Base-by-base conservation (phyloP, 176 grass and related monocot species). In the Dendrocalamus sinicus region DNA sequence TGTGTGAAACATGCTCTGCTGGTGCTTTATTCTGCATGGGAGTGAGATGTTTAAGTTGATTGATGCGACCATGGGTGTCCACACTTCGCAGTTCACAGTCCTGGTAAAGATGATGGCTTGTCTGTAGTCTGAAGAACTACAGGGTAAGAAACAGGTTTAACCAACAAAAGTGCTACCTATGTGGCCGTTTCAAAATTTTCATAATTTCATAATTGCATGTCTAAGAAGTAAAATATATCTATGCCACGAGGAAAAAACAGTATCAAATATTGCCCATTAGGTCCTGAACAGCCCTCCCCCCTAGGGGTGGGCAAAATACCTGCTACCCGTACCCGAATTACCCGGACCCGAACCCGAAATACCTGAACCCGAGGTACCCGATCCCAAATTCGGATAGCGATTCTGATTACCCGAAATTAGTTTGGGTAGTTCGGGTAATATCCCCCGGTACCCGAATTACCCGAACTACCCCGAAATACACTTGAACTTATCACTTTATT, bases 11-110 rank as follows among this genome's bases (percentile, higher is more conserved):
- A 52, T 35, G 65, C 20, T 81, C 65, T 69, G 32, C 8, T 55
- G 23, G 45, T 8, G 79, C 53, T 82, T 58, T 82, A 58, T 70
- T 57, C 79, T 70, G 70, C 28, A 24, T 47, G 48, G 35, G 35
- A 44, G 3, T 40, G 32, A 26, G 37, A 70, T 65, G 53, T 63
- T 62, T 65, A 32, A 15, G 24, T 46, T 63, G 64, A 69, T 52
- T 53, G 62, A 67, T 52, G 62, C 8, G 78, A 80, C 28, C 37
- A 35, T 80, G 17, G 59, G 50, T 46, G 58, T 48, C 24, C 45
- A 2, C 16, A 13, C 17, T 73, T 16, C 1, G 22, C 41, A 47
- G 43, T 61, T 30, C 12, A 14, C 17, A 32, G 43, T 64, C 48
- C 10, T 67, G 45, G 44, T 22, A 47, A 64, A 64, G 26, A 73